These are phyloP conservation scores for Ogataea paradorogensis DNA, from an alignment of 805 yeast genomes.

Conservation along the genomic window DNA sequence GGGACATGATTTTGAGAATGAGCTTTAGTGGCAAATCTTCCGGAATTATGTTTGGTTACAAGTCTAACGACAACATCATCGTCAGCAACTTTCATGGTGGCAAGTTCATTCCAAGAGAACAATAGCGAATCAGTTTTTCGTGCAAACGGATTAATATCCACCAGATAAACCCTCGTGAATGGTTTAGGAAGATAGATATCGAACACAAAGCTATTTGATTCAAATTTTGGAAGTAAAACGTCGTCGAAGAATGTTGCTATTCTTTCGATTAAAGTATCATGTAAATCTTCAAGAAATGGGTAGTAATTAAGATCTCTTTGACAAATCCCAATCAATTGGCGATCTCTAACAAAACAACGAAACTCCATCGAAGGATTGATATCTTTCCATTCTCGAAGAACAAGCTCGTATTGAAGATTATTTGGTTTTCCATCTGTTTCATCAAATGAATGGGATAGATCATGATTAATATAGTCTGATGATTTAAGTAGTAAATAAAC, in stretches of 20 bases:
- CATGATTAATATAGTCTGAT: constrained; percentile 85
- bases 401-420: constrained; percentile 50
- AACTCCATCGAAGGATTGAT: constrained; percentile 91
- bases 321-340: constrained; percentile 64
- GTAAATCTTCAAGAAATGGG: constrained; percentile 56
- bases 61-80: constrained; percentile 56
- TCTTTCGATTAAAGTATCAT: constrained; percentile 43
- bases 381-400: constrained; percentile 77
- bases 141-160: constrained; percentile 86
- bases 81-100: constrained; percentile 31
- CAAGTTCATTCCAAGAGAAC: constrained; percentile 82
- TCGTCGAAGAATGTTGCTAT: constrained; percentile 57
- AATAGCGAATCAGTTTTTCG: constrained; percentile 74
- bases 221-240: constrained; percentile 45
- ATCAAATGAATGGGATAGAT: constrained; percentile 69
- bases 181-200: constrained; percentile 86
- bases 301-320: constrained; percentile 89
- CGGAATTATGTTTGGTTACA: constrained; percentile 64
- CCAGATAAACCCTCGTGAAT: constrained; percentile 56
- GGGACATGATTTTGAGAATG: constrained; percentile 93
- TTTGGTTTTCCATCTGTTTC: constrained; percentile 33
- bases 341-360: constrained; percentile 72
- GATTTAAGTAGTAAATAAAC: constrained; percentile 78
- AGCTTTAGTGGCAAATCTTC: constrained; percentile 75
- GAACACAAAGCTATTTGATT: constrained; percentile 57